Base-by-base conservation (phyloP, 306 rosid species). In the Rosa chinensis region DNA sequence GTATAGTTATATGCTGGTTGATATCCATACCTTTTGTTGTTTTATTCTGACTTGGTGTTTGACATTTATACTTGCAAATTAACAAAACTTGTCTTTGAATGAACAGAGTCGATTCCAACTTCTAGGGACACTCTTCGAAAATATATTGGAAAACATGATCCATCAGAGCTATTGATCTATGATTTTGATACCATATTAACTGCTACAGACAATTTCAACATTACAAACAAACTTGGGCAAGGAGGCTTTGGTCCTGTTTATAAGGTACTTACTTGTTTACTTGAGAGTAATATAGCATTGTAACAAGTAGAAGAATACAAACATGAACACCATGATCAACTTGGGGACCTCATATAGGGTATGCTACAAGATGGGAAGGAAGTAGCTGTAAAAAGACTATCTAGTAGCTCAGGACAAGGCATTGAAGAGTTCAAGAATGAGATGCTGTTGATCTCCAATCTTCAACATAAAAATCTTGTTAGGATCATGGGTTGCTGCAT, bases 381-480 rank as follows among this genome's bases (percentile, higher is more conserved):
- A 12, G 55, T 84, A 11, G 86, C 87, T 1, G 84, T 84, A 6
- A 87, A 87, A 70, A 81, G 86, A 42, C 78, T 84, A 10, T 82
- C 89, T 0, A 73, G 80, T 39, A 69, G 77, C 71, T 87, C 87
- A 11, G 69, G 76, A 47, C 87, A 87, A 56, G 89, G 89, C 52
- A 40, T 55, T 20, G 52, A 78, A 5, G 85, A 84, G 70, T 86
- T 84, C 47, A 79, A 76, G 72, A 86, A 76, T 47, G 89, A 86
- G 69, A 59, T 84, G 42, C 5, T 37, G n/a, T 68, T 86, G 70
- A 81, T 86, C 13, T 69, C 80, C 12, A 84, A 86, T 14, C 87
- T 84, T 70, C 87, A 84, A 32, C 84, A 86, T n/a, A 77, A 83
- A 77, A 84, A 81, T 63, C 89, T 86, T 70, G 86, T 84, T 48